phyloP scores from a whole-genome alignment of 2,329 filamentous ascomycete genomes.

The Arthroderma sp. region DNA sequence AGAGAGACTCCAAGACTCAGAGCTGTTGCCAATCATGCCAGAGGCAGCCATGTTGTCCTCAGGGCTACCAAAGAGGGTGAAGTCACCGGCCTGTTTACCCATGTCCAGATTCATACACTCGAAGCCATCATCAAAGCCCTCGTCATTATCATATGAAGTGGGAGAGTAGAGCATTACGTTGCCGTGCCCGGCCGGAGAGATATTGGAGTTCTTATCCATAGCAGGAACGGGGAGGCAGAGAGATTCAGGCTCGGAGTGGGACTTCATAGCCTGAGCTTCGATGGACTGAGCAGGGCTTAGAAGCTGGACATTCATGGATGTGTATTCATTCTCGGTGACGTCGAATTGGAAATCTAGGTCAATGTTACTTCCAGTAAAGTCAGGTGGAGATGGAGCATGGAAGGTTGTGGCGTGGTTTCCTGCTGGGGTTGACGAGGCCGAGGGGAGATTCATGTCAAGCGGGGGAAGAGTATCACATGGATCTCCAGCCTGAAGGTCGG shows the following conservation, averaged over 20 bases:
- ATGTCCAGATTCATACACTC: slow-evolving; percentile 9
- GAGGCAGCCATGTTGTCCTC: not conserved
- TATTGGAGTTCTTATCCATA: slow-evolving; percentile 14
- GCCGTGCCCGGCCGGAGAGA: slow-evolving; percentile 21
- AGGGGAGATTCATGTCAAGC: slow-evolving; percentile 20
- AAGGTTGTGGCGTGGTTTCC: not conserved
- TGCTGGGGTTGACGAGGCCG: slow-evolving; percentile 10
- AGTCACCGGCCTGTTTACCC: slow-evolving; percentile 17
- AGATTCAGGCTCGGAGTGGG: not conserved
- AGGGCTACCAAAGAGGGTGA: slow-evolving; percentile 15
- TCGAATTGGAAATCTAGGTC: slow-evolving; percentile 16
- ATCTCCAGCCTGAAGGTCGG: slow-evolving; percentile 20
- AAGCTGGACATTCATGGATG: slow-evolving; percentile 19
- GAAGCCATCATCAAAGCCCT: slow-evolving; percentile 17
- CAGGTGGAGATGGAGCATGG: not conserved
- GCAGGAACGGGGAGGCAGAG: slow-evolving; percentile 13
- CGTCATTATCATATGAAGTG: slow-evolving; percentile 17
- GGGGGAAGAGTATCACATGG: slow-evolving; percentile 19
- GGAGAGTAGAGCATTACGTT: slow-evolving; percentile 24
- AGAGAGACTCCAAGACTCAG: not conserved
- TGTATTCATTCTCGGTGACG: slow-evolving; percentile 18
- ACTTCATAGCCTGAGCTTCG: not conserved
- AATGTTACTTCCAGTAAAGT: not conserved
- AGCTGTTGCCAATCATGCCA: not conserved
- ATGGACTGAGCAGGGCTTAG: slow-evolving; percentile 12